Conservation (phyloP, 805 yeast genomes). For the Barnettozyma pratensis region DNA sequence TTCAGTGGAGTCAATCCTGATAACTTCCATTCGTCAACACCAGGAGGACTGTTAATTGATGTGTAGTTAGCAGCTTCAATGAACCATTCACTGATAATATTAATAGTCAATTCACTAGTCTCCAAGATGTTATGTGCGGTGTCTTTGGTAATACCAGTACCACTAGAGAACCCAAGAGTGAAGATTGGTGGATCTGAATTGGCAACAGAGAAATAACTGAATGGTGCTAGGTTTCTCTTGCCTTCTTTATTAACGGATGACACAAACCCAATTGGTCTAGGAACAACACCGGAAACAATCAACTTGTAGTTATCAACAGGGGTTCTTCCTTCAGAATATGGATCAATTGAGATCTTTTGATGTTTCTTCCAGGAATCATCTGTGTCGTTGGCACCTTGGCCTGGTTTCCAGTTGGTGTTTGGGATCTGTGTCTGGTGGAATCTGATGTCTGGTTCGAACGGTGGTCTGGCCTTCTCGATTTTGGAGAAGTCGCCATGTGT, state of each 20-base stretch:
- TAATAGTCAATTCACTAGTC: conserved; percentile 50
- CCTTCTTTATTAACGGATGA: conserved; percentile 44
- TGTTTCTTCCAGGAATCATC: conserved; percentile 25
- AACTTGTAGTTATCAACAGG: conserved; percentile 39
- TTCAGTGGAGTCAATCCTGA: conserved; percentile 45
- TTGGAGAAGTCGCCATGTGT: conserved; percentile 28
- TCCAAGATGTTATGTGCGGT: conserved; percentile 43
- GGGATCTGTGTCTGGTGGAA: conserved; percentile 21
- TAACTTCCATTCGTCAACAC: conserved; percentile 50
- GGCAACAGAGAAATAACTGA: conserved; percentile 46
- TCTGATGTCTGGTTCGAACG: conserved; percentile 14
- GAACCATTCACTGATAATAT: conserved; percentile 58
- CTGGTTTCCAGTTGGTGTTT: conserved; percentile 27
- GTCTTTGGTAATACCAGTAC: conserved; percentile 43
- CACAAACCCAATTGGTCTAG: conserved; percentile 58
- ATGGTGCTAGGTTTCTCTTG: conserved; percentile 50
- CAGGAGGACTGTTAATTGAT: conserved; percentile 41
- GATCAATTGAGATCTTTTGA: conserved; percentile 45
- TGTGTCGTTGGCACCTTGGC: conserved; percentile 28
- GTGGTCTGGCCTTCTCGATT: conserved; percentile 19
- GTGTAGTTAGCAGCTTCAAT: conserved; percentile 57
- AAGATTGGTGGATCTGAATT: conserved; percentile 56
- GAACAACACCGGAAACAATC: conserved; percentile 47
- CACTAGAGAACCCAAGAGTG: conserved; percentile 41
- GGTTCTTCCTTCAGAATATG: conserved; percentile 22